Evolutionary conservation across 2,329 filamentous ascomycete species (phyloP), one percentile per base, ranked within the genome.

Genomic region (Cordyceps cateniannulata): DNA sequence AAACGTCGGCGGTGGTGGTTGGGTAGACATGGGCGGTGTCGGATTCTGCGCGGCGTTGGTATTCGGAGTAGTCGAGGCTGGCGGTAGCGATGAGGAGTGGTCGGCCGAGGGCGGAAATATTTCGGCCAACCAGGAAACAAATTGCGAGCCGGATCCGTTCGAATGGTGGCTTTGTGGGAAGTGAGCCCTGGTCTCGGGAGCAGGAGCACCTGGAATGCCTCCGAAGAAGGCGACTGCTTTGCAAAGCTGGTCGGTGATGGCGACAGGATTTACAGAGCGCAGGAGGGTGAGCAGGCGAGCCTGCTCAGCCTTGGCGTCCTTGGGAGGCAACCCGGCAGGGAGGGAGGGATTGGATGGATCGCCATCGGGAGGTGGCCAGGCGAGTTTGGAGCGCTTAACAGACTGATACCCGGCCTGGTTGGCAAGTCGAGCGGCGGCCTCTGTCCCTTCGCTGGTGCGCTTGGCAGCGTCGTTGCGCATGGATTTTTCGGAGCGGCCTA

Each of bases 171-270:
- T 87, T 27, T 77, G 73, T 1, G 85, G 84, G 57, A 86, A 87
- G 2, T 71, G 72, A 18, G 74, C 77, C 64, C 80, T 75, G 29
- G 77, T 70, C 0, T 78, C 76, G n/a, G 82, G 78, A 6, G 80
- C 77, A 8, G 81, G 80, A 5, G 79, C 80, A 29, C 79, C 80
- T 42, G 83, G 82, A 50, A 83, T 78, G 27, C 84, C 83, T 8
- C 85, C 85, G 70, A 87, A 87, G 65, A 84, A 86, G n/a, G 81
- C 79, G 59, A 87, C 68, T 2, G 82, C 85, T 65, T 81, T 86
- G 67, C 83, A 86, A 38, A 88, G 74, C 66, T 85, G 84, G 62
- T 87, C 83, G 22, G 86, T 84, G 0, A 87, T 81, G 3, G 77
- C 73, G 9, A 77, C 66, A 10, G 85, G 84, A 64, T 82, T 77